phyloP scores from a whole-genome alignment of 2,329 filamentous ascomycete species.

The Arachnopeziza araneosa region DNA sequence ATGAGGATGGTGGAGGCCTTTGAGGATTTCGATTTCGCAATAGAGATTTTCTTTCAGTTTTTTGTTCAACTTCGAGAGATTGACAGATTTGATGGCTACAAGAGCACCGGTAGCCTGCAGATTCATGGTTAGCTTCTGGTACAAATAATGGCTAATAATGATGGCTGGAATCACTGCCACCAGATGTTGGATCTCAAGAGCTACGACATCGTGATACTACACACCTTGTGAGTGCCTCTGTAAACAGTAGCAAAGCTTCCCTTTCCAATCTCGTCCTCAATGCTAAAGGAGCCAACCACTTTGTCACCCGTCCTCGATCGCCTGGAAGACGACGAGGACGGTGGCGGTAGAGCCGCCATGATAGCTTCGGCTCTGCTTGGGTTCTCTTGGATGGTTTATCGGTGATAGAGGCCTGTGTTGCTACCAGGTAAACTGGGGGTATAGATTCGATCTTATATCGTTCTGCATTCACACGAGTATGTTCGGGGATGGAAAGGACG shows the following conservation, averaged over 20 bases:
- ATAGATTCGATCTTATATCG: not conserved
- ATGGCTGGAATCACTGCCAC: not conserved
- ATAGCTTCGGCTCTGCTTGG: not conserved
- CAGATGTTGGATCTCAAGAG: not conserved
- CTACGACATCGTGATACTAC: not conserved
- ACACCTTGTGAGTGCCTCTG: slow-evolving; percentile 75
- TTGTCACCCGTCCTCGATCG: slow-evolving; percentile 36
- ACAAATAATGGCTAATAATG: not conserved
- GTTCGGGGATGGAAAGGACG: not conserved
- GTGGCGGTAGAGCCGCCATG: slow-evolving; percentile 32
- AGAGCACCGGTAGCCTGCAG: slow-evolving; percentile 68
- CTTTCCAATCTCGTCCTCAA: slow-evolving; percentile 88
- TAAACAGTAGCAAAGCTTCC: slow-evolving; percentile 98
- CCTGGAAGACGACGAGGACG: slow-evolving; percentile 35
- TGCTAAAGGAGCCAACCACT: slow-evolving; percentile 67
- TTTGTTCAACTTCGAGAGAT: slow-evolving; percentile 82
- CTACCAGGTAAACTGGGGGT: slow-evolving; percentile 1
- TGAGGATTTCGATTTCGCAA: slow-evolving; percentile 91
- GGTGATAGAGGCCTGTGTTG: not conserved
- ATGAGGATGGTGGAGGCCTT: slow-evolving; percentile 88
- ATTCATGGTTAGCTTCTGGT: slow-evolving; percentile 16
- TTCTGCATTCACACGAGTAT: slow-evolving; percentile 3
- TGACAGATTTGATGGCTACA: slow-evolving; percentile 95
- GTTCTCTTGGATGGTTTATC: not conserved
- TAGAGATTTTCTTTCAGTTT: slow-evolving; percentile 96